These are phyloP conservation scores for Candida maris DNA, from an alignment of 805 yeast species.

Conservation along the genomic window DNA sequence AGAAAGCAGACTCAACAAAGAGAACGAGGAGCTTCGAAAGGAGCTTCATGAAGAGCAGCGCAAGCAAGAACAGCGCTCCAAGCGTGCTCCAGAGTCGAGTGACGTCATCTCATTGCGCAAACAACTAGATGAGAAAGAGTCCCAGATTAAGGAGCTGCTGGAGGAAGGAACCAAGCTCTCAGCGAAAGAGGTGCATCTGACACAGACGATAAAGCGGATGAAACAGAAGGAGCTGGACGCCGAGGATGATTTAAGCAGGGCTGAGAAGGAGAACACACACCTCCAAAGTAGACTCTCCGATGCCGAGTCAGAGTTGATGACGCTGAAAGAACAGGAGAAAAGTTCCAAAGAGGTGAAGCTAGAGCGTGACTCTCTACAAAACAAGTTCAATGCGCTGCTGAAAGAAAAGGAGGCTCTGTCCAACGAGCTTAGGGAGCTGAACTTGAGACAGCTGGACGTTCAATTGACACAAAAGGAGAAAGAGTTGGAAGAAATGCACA, in stretches of 20 bases:
- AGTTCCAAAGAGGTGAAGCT: constrained; percentile 31
- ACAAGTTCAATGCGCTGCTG: constrained; percentile 21
- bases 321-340: constrained; percentile 19
- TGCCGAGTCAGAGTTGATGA: constrained; percentile 28
- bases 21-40: constrained; percentile 29
- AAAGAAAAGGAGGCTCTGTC: constrained; percentile 22
- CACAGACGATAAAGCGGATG: constrained; percentile 62
- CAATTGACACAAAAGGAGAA: constrained; percentile 31
- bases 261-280: constrained; percentile 26
- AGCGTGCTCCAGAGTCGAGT: constrained; percentile 8
- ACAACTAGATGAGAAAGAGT: constrained; percentile 49
- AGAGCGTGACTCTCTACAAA: constrained; percentile 21
- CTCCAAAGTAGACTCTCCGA: constrained; percentile 27
- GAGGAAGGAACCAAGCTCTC: constrained; percentile 76
- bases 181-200: constrained; percentile 63
- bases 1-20: constrained; percentile 13
- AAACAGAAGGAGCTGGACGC: constrained; percentile 40
- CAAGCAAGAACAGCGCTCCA: constrained; percentile 6
- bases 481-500: constrained; percentile 33
- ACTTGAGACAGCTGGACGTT: constrained; percentile 33
- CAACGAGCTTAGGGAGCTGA: constrained; percentile 31
- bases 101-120: constrained; percentile 22
- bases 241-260: constrained; percentile 33
- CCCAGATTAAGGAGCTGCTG: constrained; percentile 58
- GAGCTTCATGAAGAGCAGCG: constrained; percentile 13